Evolutionary conservation across 352 stramenopile genomes (phyloP), one percentile per base, ranked within the genome.

Genomic region (Pythium insidiosum): DNA sequence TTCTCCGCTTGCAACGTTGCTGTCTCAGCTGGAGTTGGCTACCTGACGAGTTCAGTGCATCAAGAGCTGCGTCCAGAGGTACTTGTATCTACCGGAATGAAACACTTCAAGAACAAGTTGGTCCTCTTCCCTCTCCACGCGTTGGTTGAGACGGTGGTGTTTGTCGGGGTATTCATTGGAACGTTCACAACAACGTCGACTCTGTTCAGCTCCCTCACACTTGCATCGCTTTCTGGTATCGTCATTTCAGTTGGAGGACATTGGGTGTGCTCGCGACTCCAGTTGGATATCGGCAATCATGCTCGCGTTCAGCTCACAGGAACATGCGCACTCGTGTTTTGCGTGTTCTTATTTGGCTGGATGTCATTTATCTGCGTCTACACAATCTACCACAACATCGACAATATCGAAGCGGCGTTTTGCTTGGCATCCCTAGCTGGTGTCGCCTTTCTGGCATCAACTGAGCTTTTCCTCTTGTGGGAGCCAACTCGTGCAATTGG

Each of bases 371-470:
- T 90, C 21, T 82, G 69, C 7, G 48, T 93, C 12, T 60, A 84
- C 18, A 84, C 64, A 39, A 93, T 93, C 39, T 93, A 93, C 47
- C 73, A 83, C 39, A 77, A 89, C 61, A 88, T 89, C 26, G 73
- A 88, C 41, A 88, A 69, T 39, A 84, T 93, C 43, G 81, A 93
- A 56, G 75, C 80, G 3, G 80, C 81, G 4, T 93, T 93, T 47
- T 88, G 73, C 33, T 44, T 93, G 5, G 78, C 81, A 2, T 89
- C 75, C 4, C 60, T 93, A 4, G 69, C 81, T 13, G 81, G 81
- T 0, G 70, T 93, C 23, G 67, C 89, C 29, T 93, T 93, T 55
- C 43, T 90, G 36, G 77, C 78, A 3, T 76, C 76, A 15, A 90
- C 75, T 35, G 77, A 93, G 16, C 43, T 93, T 16, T 90, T 88